Base-by-base conservation (phyloP, 305 asterid genomes). In the Fraxinus xanthoxyloides region DNA sequence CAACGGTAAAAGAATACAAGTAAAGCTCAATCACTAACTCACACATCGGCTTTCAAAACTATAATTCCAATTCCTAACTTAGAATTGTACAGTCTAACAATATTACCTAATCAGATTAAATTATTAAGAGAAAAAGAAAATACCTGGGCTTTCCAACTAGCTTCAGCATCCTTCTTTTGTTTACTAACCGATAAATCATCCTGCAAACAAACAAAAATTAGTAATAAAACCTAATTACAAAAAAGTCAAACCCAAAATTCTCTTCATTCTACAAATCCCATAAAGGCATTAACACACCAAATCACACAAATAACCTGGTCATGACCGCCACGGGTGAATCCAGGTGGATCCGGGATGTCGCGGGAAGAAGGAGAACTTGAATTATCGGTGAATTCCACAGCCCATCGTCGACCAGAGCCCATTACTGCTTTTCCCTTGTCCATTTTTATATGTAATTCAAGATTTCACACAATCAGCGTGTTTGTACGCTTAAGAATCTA, bases 101-200 rank as follows among this genome's bases (percentile, higher is more conserved):
- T 65, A 75, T 76, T 26, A 70, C 5, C 26, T 76, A 43, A 76
- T 12, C 72, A 32, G 21, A 74, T 21, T 8, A 21, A 26, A 15
- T 28, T 15, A 69, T 28, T 30, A 30, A 0, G 75, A 69, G 35
- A 8, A 38, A 38, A 38, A 38, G 7, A 38, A 13, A 28, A 30
- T 69, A 69, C 99, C 95, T 92, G 95, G 46, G 97, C 17, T 86
- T 95, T 95, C 99, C 99, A 95, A 82, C 85, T 91, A n/a, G 95
- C 95, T 88, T 95, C 98, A 56, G 98, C 94, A 76, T 93, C 98
- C 91, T 94, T 95, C 97, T 95, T 94, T 85, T 93, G 97, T 36
- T 91, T 90, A 81, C 91, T 89, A 82, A 87, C 86, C 23, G 97
- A 84, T 21, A 97, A 92, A 88, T 93, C 98, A 83, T 95, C 99